phyloP scores from a whole-genome alignment of 2,329 filamentous ascomycete genomes.

The Alternaria postmessia region DNA sequence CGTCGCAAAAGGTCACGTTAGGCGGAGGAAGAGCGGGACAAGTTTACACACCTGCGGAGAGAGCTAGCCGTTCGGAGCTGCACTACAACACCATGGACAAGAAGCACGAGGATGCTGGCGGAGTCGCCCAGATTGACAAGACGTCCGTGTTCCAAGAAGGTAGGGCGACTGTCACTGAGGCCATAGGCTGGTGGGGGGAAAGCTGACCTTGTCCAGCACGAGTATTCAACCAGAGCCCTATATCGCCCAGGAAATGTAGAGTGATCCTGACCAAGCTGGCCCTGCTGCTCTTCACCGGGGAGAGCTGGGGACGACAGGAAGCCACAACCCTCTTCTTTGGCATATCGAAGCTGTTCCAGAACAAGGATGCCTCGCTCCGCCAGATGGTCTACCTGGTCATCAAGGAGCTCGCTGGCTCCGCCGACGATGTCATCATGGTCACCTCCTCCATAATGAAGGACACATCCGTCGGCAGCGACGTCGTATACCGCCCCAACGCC shows the following conservation, averaged over 20 bases:
- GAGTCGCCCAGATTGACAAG: conserved; percentile 95
- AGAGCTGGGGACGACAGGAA: conserved; percentile 96
- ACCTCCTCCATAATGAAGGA: conserved; percentile 99
- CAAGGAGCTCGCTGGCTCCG: conserved; percentile 94
- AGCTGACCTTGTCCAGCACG: conserved; percentile 70
- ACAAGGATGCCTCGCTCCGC: conserved; percentile 96
- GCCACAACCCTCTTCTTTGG: conserved; percentile 98
- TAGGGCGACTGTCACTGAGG: conserved; percentile 53
- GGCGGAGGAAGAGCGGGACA: conserved; percentile 43
- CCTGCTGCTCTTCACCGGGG: conserved; percentile 93
- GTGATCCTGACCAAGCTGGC: conserved; percentile 93
- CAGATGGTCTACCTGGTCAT: conserved; percentile 99
- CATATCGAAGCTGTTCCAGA: conserved; percentile 97
- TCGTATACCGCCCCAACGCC: conserved; percentile 84
- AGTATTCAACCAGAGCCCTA: conserved; percentile 96
- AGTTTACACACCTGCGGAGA: conserved; percentile 27
- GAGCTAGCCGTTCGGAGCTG: conserved; percentile 35
- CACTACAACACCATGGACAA: conserved; percentile 66
- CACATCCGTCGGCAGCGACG: conserved; percentile 92
- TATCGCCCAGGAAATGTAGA: conserved; percentile 96
- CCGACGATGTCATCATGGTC: conserved; percentile 99
- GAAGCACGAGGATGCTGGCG: conserved; percentile 98
- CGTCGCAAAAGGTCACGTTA: conserved; percentile 47
- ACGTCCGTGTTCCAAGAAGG: conserved; percentile 99
- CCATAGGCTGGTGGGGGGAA: conserved; percentile 7